Evolutionary conservation across 179 eudicot genomes (phyloP), one percentile per base, ranked within the genome.

Genomic region (Nepenthes alata): DNA sequence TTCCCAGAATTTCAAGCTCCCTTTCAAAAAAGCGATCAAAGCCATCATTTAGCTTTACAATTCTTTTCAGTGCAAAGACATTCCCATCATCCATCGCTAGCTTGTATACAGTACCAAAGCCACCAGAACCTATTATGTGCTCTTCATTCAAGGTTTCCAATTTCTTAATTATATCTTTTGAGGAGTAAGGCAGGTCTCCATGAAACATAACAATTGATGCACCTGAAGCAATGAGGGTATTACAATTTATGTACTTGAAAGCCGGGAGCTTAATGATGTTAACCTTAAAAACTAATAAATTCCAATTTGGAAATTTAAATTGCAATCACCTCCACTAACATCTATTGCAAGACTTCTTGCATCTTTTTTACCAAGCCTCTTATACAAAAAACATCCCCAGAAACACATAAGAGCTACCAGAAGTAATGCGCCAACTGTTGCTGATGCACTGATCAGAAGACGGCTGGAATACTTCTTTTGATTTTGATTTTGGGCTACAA

Each of bases 121-220:
- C 98, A 59, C 98, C 98, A 50, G 80, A 72, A 15, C 98, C 98
- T 74, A 91, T 89, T 57, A 89, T 75, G 67, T 91, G 95, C 71
- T 89, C 98, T 64, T 86, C 96, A 54, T 80, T 86, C 69, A 91
- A 74, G 64, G 74, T 80, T 68, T 91, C 98, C 73, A 89, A 67
- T 67, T 91, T 89, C 68, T 85, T 89, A 14, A 89, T 84, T 34
- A 91, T 83, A 64, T 91, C 98, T 69, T 89, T 89, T 35, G 98
- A 84, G 61, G 98, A 75, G 73, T 91, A 91, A 11, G 98, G 98
- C 72, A 91, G 78, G 78, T 91, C 98, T 71, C 98, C 98, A 71
- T 91, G 98, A 70, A 91, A 89, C 95, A 89, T 91, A 65, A 91
- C 96, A 77, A 91, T 83, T 41, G 95, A 86, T 80, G 98, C 96